Evolutionary conservation across 192 early-diverging fungal genomes (phyloP), one percentile per base, ranked within the genome.

Genomic region (Mortierella hygrophila): DNA sequence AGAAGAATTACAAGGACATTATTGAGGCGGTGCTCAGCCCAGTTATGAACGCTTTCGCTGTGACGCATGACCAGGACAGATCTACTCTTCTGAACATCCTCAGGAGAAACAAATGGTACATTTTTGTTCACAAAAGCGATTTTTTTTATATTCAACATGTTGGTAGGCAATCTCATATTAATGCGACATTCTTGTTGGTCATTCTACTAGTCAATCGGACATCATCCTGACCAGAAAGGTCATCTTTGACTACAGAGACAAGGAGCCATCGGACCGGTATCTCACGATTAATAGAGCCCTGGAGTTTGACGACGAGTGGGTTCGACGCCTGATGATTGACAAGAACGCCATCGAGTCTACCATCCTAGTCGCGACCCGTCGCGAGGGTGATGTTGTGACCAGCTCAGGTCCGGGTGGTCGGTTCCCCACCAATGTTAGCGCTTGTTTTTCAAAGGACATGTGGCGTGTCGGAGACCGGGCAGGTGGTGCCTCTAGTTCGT

Each of bases 311-410:
- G 81, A 94, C 63, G 94, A 97, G 72, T 89, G 92, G 71, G 96
- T 96, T 11, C 95, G 94, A 70, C 93, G 94, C 13, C 90, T 94
- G 75, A 87, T 97, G 47, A 95, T 97, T 79, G 93, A 93, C 37
- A 83, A 91, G 38, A 90, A 90, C 70, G 80, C 82, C 40, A 95
- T 96, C 60, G 95, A 97, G 79, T 91, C 93, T 29, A 93, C 91
- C n/a, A 90, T 95, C 46, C 80, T 97, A 42, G 89, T 95, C 29
- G 91, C 93, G 60, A 83, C 90, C 32, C 90, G 93, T 80, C 71
- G 68, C 4, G 88, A 91, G 26, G 93, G 92, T 20, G 93, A 94
- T 73, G 54, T 63, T n/a, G 41, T 86, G 15, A 86, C 71, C 21
- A 81, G 75, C 38, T 86, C 83, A 13, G 83, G 83, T 20, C 83